phyloP scores from a whole-genome alignment of 2,329 filamentous ascomycete genomes.

The Cladobotryum mycophilum region DNA sequence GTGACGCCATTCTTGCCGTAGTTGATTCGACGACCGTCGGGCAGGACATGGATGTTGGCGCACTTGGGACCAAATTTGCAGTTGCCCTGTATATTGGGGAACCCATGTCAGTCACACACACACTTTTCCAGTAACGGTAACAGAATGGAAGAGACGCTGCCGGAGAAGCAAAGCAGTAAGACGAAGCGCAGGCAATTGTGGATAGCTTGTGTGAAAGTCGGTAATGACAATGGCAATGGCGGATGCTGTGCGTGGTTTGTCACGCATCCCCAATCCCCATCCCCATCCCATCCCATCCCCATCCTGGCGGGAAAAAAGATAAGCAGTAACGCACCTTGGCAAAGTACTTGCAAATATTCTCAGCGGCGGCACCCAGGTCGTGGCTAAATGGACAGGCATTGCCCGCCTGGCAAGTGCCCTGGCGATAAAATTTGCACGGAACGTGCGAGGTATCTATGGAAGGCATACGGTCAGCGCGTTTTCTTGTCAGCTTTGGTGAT shows the following conservation, averaged over 20 bases:
- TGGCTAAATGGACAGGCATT: constrained; percentile 95
- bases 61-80: constrained; percentile 99
- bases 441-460: constrained; percentile 84
- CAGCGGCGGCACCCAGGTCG: constrained; percentile 75
- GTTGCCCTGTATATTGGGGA: constrained; percentile 60
- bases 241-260: background rate
- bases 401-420: constrained; percentile 92
- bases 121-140: background rate
- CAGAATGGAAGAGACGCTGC: no score
- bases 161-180: background rate
- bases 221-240: background rate
- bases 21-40: constrained; percentile 89
- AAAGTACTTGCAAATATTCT: constrained; percentile 98
- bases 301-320: constrained; percentile 10
- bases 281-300: background rate
- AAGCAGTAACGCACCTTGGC: constrained; percentile 65
- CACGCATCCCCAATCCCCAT: no score
- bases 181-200: background rate
- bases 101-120: constrained; percentile 1
- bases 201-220: constrained; percentile 8
- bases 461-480: constrained; percentile 9
- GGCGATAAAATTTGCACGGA: constrained; percentile 98
- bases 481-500: background rate
- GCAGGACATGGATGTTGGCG: constrained; percentile 90
- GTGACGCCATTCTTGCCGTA: constrained; percentile 64